These are phyloP conservation scores for Alternaria gaisen DNA, from an alignment of 2,329 filamentous ascomycete genomes.

Conservation along the genomic window DNA sequence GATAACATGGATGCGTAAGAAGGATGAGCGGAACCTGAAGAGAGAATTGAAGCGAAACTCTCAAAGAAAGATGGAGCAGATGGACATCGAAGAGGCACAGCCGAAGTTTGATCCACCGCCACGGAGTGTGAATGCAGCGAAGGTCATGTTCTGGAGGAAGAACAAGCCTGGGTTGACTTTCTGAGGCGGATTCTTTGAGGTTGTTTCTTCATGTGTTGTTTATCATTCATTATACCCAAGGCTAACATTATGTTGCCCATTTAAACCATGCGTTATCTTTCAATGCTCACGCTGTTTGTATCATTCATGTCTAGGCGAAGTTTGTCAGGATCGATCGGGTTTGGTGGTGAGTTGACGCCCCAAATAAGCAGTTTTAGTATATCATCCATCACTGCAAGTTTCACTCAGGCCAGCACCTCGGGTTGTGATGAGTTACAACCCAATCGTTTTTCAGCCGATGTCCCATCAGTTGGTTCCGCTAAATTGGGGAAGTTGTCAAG, in stretches of 20 bases:
- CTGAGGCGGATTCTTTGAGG: background rate
- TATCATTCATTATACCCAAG: conserved; percentile 22
- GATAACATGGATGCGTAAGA: conserved; percentile 39
- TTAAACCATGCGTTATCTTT: background rate
- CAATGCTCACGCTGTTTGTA: background rate
- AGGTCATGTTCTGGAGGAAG: conserved; percentile 45
- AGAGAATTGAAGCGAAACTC: conserved; percentile 38
- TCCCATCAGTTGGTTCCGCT: background rate
- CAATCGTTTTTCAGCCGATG: background rate
- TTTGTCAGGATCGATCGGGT: background rate
- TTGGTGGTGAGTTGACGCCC: background rate
- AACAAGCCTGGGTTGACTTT: conserved; percentile 22
- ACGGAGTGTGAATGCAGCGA: conserved; percentile 34
- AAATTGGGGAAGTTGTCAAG: background rate
- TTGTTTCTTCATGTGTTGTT: conserved; percentile 1
- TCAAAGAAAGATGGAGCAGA: conserved; percentile 42
- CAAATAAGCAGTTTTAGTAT: background rate
- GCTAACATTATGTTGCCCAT: conserved; percentile 20
- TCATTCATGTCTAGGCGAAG: background rate
- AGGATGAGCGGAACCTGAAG: conserved; percentile 39
- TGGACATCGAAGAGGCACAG: conserved; percentile 43
- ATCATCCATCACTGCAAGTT: background rate
- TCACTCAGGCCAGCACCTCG: background rate
- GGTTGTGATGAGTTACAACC: background rate
- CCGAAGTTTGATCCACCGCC: conserved; percentile 46